Evolutionary conservation across 2,329 filamentous ascomycete genomes (phyloP).

Genomic region (Aureobasidium sp.): DNA sequence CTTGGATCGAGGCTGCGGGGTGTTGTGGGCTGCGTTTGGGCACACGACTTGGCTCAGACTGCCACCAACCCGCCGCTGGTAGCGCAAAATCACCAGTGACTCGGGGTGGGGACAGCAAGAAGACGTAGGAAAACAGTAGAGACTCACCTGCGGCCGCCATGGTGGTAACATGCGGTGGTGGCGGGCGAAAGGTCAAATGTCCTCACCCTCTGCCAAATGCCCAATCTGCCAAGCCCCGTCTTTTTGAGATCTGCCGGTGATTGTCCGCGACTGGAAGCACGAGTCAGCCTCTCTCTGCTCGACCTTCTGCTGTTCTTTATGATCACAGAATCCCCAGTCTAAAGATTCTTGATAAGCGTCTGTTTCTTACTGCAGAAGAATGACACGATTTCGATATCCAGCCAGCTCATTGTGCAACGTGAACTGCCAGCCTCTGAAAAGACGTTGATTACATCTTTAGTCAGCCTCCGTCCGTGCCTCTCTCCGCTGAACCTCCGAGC

Average conservation of each 20-base stretch:
- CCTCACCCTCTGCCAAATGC: neutral
- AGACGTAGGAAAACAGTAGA: neutral
- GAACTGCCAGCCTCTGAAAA: no score
- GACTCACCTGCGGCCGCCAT: slow-evolving; percentile 14
- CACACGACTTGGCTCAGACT: neutral
- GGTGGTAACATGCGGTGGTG: slow-evolving; percentile 11
- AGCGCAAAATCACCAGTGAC: neutral
- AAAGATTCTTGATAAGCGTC: no score
- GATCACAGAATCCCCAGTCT: no score
- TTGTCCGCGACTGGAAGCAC: neutral
- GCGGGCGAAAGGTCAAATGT: slow-evolving; percentile 12
- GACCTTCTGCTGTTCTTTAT: neutral
- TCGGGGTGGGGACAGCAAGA: neutral
- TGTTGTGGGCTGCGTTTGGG: neutral
- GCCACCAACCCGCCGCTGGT: neutral
- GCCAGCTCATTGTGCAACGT: no score
- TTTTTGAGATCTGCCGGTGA: neutral
- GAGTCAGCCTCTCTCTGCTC: neutral
- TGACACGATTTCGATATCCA: no score
- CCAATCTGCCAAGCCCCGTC: slow-evolving; percentile 5
- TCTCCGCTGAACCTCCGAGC: neutral
- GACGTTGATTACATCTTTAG: neutral
- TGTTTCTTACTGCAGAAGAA: no score
- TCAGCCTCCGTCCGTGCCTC: slow-evolving; percentile 2
- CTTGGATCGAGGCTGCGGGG: slow-evolving; percentile 2